A percentile compares a stretch with the other conserved stretches of the same genome.
Evolutionary conservation across 2,329 filamentous ascomycete species (phyloP).

Genomic region (Diplocarpon mali): DNA sequence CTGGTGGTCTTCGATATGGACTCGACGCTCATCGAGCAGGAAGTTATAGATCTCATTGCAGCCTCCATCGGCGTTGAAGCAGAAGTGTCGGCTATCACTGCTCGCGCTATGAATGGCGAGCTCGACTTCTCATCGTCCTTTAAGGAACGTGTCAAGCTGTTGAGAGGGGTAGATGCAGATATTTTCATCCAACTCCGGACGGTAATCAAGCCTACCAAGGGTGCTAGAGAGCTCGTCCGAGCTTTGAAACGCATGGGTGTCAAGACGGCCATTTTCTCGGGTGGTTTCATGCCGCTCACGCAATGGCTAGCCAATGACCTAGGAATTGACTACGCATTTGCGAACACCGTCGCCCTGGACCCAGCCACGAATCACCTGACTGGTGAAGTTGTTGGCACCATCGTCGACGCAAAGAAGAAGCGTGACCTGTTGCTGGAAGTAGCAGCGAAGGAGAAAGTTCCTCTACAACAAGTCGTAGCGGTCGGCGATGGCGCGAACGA

Average conservation of each 20-base stretch:
- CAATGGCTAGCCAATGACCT: constrained; percentile 73
- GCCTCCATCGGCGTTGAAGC: constrained; percentile 72
- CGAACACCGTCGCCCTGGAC: constrained; percentile 69
- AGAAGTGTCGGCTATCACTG: constrained; percentile 79
- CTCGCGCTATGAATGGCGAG: constrained; percentile 90
- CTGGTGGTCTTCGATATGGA: constrained; percentile 98
- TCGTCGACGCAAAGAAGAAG: constrained; percentile 70
- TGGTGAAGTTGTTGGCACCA: constrained; percentile 59
- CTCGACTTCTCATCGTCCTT: constrained; percentile 83
- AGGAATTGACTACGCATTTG: constrained; percentile 77
- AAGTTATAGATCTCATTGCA: constrained; percentile 94
- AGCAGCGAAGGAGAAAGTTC: constrained; percentile 53
- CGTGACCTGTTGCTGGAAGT: constrained; percentile 60
- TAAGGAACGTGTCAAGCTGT: constrained; percentile 65
- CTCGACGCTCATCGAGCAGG: constrained; percentile 90
- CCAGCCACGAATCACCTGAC: constrained; percentile 46
- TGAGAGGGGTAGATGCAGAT: constrained; percentile 67
- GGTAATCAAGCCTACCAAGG: constrained; percentile 69
- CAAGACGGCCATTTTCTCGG: constrained; percentile 83
- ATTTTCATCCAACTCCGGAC: constrained; percentile 71
- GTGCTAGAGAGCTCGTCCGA: constrained; percentile 62
- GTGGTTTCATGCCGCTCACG: constrained; percentile 83
- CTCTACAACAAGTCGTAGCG: constrained; percentile 56
- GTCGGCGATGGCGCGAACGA: constrained; percentile 80
- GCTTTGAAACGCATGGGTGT: constrained; percentile 69